Evolutionary conservation across 1,284 basidiomycete genomes (phyloP).

Genomic region (Apiotrichum mycotoxinovorans): DNA sequence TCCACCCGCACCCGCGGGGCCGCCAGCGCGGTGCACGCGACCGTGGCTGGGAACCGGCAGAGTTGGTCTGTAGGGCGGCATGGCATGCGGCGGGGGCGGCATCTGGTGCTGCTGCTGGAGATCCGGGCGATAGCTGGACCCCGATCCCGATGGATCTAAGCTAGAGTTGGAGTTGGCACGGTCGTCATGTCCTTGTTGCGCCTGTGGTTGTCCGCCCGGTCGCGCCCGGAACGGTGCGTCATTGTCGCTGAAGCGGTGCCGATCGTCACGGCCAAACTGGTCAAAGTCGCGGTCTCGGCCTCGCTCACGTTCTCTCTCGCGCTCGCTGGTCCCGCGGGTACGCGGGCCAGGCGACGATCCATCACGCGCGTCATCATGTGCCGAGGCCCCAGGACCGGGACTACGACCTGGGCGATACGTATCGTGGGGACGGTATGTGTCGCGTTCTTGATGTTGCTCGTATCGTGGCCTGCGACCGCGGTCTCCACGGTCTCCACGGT

Average conservation of each 20-base stretch:
- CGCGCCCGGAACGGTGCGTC: not conserved
- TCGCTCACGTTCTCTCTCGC: too few species aligned
- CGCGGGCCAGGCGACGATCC: too few species aligned
- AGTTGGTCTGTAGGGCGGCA: conserved; percentile 9
- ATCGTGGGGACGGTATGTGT: not conserved
- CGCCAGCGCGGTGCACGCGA: not conserved
- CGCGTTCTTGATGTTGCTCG: not conserved
- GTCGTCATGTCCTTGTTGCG: not conserved
- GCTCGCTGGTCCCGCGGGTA: too few species aligned
- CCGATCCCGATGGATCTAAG: not conserved
- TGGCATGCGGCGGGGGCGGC: conserved; percentile 4
- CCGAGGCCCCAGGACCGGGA: not conserved
- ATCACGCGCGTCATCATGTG: not conserved
- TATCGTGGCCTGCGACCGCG: not conserved
- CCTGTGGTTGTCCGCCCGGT: not conserved
- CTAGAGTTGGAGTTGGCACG: too few species aligned
- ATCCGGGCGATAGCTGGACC: not conserved
- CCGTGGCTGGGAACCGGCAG: not conserved
- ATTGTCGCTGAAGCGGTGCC: not conserved
- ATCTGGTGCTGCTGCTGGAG: not conserved
- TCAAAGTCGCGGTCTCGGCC: not conserved
- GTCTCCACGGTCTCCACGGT: not conserved
- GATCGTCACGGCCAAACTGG: not conserved
- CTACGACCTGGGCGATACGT: not conserved
- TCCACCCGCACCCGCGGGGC: not conserved